These are phyloP conservation scores for Blastobotrys buckinghamii DNA, from an alignment of 1,139 yeast species.

Conservation along the genomic window DNA sequence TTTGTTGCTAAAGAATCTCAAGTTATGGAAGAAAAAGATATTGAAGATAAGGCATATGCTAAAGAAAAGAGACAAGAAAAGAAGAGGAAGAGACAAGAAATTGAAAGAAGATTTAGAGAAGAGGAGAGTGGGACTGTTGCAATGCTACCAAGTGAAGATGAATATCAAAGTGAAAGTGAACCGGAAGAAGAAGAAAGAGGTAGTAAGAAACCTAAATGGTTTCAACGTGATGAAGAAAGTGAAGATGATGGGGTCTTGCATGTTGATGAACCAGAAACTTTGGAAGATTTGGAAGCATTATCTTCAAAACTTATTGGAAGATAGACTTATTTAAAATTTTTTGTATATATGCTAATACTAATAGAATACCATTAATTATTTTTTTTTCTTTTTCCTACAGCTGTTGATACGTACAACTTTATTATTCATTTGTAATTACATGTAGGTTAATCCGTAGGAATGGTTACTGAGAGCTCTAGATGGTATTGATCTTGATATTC, in stretches of 20 bases:
- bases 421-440: too few species aligned
- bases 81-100: conserved; percentile 82
- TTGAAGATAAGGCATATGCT: conserved; percentile 75
- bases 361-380: too few species aligned
- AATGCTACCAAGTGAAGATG: conserved; percentile 4
- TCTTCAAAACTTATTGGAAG: conserved; percentile 51
- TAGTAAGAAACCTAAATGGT: conserved; percentile 7
- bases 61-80: conserved; percentile 78
- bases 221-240: conserved; percentile 9
- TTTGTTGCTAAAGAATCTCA: conserved; percentile 63
- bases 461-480: too few species aligned
- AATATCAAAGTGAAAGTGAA: conserved; percentile 19
- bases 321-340: neutral
- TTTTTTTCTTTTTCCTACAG: too few species aligned
- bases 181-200: conserved; percentile 21
- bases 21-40: conserved; percentile 65
- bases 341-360: neutral
- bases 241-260: conserved; percentile 50
- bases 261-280: conserved; percentile 79
- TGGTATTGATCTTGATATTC: too few species aligned
- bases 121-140: conserved; percentile 37
- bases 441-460: too few species aligned
- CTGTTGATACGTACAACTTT: too few species aligned
- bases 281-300: conserved; percentile 91
- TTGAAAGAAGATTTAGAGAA: conserved; percentile 46